Evolutionary conservation across 345 rosid genomes (phyloP).

Genomic region (Linum usitatissimum): DNA sequence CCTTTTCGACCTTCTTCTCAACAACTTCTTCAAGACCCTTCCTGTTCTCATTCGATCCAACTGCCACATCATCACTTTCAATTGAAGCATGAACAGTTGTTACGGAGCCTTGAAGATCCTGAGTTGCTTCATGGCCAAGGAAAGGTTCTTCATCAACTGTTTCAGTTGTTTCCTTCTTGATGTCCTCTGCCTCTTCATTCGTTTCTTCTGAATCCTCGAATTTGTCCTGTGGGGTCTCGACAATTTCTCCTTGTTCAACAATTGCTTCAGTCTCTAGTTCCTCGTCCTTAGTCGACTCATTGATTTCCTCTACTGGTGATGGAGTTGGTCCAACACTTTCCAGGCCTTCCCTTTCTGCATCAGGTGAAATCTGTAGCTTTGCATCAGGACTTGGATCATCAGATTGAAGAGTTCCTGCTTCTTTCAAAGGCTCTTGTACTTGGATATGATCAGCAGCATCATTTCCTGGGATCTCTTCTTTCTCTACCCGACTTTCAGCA

Average conservation of each 20-base stretch:
- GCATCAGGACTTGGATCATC: slow-evolving; percentile 8
- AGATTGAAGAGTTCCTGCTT: neutral
- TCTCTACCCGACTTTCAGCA: neutral
- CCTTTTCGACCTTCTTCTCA: neutral
- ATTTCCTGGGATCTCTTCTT: slow-evolving; percentile 9
- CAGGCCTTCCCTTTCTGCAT: slow-evolving; percentile 14
- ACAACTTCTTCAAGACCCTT: neutral
- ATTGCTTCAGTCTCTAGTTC: neutral
- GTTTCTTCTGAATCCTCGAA: neutral
- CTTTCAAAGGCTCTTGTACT: slow-evolving; percentile 9
- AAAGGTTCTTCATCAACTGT: neutral
- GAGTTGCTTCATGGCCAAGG: neutral
- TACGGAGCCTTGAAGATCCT: neutral
- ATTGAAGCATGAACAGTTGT: too few species aligned
- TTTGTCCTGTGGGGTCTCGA: neutral
- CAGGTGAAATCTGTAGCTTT: neutral
- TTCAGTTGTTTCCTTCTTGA: neutral
- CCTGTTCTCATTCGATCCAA: too few species aligned
- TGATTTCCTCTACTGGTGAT: slow-evolving; percentile 1
- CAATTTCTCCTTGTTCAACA: slow-evolving; percentile 4
- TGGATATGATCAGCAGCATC: neutral
- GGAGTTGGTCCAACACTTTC: neutral
- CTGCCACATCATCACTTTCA: too few species aligned
- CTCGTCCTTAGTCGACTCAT: neutral
- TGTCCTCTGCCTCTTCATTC: neutral